These are phyloP conservation scores for Diacronema lutheri DNA, from an alignment of 78 protist genomes.

Conservation along the genomic window DNA sequence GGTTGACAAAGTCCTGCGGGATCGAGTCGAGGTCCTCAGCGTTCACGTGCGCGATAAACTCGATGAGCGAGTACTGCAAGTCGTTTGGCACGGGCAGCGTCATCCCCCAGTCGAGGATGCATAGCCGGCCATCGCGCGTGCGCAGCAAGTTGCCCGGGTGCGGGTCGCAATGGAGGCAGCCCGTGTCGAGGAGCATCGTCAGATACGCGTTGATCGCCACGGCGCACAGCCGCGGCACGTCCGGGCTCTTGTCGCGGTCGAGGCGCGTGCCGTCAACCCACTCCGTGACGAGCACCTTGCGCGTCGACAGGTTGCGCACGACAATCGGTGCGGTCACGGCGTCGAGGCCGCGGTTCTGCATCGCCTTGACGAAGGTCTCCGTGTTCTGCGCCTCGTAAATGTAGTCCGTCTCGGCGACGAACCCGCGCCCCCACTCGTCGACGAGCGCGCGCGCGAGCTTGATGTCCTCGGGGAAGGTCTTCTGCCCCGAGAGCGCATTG, in stretches of 20 bases:
- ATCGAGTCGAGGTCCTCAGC: slow-evolving; percentile 12
- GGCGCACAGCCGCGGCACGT: slow-evolving; percentile 31
- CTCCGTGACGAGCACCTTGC: neutral
- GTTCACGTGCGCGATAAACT: slow-evolving; percentile 35
- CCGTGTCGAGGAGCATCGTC: slow-evolving; percentile 41
- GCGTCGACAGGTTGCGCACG: neutral
- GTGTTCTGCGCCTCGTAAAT: slow-evolving; percentile 18
- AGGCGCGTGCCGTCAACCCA: neutral
- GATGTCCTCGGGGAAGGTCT: neutral
- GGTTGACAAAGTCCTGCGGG: slow-evolving; percentile 21
- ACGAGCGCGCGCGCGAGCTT: neutral
- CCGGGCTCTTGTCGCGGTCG: neutral
- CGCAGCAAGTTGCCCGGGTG: slow-evolving; percentile 44
- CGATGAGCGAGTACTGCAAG: slow-evolving; percentile 29
- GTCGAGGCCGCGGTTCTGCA: neutral
- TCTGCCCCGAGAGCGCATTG: neutral
- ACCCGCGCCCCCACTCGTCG: slow-evolving; percentile 32
- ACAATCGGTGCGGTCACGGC: neutral
- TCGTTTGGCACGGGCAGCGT: neutral
- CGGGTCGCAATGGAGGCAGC: slow-evolving; percentile 41
- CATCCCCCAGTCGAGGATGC: slow-evolving; percentile 46
- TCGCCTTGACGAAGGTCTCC: neutral
- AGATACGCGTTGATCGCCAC: slow-evolving; percentile 43
- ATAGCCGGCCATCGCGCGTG: neutral
- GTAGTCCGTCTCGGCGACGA: slow-evolving; percentile 38